phyloP scores from a whole-genome alignment of 73 alveolate genomes.

The Paramecium octaurelia region DNA sequence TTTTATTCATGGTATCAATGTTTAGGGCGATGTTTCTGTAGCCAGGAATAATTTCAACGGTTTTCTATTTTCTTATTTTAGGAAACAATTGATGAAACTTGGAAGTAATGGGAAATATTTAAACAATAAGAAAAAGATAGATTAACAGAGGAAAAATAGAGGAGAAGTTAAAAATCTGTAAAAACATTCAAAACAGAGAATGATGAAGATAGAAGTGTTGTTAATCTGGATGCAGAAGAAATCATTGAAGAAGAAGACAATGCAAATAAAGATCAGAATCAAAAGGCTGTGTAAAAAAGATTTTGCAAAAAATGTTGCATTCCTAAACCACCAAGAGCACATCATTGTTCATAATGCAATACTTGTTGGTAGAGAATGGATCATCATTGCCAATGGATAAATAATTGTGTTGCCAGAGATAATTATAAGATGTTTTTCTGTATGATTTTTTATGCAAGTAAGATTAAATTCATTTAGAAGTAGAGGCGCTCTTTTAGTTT shows the following conservation, averaged over 20 bases:
- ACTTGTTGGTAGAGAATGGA: conserved; percentile 42
- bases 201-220: conserved; percentile 21
- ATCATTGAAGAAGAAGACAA: background rate
- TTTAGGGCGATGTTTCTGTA: background rate
- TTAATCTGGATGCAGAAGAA: conserved; percentile 8
- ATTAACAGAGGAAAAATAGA: background rate
- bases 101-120: background rate
- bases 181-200: background rate
- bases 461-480: background rate
- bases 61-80: background rate
- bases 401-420: conserved; percentile 36
- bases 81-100: conserved; percentile 43
- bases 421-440: conserved; percentile 11
- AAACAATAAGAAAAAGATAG: background rate
- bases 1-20: background rate
- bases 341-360: conserved; percentile 29
- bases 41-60: background rate
- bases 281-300: background rate
- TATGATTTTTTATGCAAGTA: conserved; percentile 33
- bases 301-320: conserved; percentile 32
- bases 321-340: conserved; percentile 41
- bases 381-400: conserved; percentile 41
- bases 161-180: conserved; percentile 5
- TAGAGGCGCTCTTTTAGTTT: background rate
- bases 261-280: background rate